Evolutionary conservation across 768 basidiomycete species (phyloP).

Genomic region (Exidia glandulosa): DNA sequence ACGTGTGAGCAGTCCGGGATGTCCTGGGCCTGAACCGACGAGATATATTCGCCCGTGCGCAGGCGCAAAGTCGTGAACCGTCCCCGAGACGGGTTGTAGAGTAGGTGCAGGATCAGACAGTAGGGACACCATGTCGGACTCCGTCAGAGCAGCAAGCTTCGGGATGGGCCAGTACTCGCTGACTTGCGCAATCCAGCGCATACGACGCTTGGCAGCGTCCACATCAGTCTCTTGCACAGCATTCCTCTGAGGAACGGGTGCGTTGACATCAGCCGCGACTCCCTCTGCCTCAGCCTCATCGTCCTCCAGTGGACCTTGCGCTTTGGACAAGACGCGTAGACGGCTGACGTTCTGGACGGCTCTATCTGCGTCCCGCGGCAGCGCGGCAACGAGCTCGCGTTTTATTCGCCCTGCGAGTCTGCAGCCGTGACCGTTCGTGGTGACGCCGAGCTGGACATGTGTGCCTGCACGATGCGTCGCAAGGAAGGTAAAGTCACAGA

Average conservation of each 20-base stretch:
- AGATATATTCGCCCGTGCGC: constrained; percentile 63
- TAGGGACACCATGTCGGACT: constrained; percentile 55
- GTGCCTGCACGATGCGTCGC: constrained; percentile 60
- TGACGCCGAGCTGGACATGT: constrained; percentile 57
- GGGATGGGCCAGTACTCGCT: constrained; percentile 93
- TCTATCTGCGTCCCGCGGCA: constrained; percentile 61
- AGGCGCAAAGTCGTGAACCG: constrained; percentile 6
- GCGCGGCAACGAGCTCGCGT: constrained; percentile 65
- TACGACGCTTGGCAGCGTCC: constrained; percentile 40
- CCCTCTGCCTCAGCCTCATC: constrained; percentile 29
- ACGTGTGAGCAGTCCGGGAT: constrained; percentile 82
- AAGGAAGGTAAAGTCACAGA: constrained; percentile 85
- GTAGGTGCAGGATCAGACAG: constrained; percentile 18
- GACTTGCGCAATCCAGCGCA: constrained; percentile 91
- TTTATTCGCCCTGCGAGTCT: constrained; percentile 68
- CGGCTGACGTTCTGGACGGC: constrained; percentile 67
- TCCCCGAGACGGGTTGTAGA: neutral
- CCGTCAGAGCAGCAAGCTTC: constrained; percentile 57
- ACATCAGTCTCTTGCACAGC: constrained; percentile 14
- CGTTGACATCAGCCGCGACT: constrained; percentile 18
- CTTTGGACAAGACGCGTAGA: constrained; percentile 44
- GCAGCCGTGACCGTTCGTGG: constrained; percentile 89
- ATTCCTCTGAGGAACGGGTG: constrained; percentile 4
- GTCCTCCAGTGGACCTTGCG: too few species aligned
- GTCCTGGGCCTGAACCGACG: constrained; percentile 91